A percentile compares a stretch with the other conserved stretches of the same genome.
These are phyloP conservation scores for Anisodus acutangulus DNA, from an alignment of 257 asterid species.

Conservation along the genomic window DNA sequence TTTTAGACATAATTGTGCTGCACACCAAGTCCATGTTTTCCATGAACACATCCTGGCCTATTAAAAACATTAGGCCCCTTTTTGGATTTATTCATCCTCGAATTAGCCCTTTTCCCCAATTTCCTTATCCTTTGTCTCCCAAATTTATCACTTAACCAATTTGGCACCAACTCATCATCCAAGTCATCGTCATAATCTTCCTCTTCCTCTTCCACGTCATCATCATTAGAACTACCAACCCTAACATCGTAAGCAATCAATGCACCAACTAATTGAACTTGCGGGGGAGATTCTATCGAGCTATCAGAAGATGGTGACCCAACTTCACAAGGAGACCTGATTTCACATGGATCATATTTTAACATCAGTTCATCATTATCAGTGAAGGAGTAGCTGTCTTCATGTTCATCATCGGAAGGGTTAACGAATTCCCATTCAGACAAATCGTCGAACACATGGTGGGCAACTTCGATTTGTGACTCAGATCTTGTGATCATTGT, in stretches of 20 bases:
- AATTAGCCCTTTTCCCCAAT: constrained; percentile 65
- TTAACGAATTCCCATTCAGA: constrained; percentile 78
- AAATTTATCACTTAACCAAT: constrained; percentile 57
- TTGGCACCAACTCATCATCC: constrained; percentile 81
- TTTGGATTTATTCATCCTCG: constrained; percentile 54
- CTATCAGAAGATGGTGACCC: constrained; percentile 34
- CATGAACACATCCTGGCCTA: constrained; percentile 63
- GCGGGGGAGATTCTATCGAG: constrained; percentile 30
- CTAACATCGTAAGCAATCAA: constrained; percentile 33
- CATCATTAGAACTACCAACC: constrained; percentile 20
- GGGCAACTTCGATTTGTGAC: constrained; percentile 33
- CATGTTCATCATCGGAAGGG: constrained; percentile 63
- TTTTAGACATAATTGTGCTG: constrained; percentile 39
- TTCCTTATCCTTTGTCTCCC: constrained; percentile 78
- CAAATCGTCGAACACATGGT: constrained; percentile 50
- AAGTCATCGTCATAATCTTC: constrained; percentile 44
- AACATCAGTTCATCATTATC: constrained; percentile 30
- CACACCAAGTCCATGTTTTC: constrained; percentile 56
- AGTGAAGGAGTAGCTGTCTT: constrained; percentile 49
- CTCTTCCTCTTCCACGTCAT: constrained; percentile 7
- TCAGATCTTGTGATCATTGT: constrained; percentile 48
- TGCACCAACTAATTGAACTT: constrained; percentile 31
- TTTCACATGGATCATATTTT: constrained; percentile 27
- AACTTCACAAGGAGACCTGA: constrained; percentile 17
- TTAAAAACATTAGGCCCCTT: constrained; percentile 52